Base-by-base conservation (phyloP, 768 basidiomycete genomes). In the Termitomyces sp. region DNA sequence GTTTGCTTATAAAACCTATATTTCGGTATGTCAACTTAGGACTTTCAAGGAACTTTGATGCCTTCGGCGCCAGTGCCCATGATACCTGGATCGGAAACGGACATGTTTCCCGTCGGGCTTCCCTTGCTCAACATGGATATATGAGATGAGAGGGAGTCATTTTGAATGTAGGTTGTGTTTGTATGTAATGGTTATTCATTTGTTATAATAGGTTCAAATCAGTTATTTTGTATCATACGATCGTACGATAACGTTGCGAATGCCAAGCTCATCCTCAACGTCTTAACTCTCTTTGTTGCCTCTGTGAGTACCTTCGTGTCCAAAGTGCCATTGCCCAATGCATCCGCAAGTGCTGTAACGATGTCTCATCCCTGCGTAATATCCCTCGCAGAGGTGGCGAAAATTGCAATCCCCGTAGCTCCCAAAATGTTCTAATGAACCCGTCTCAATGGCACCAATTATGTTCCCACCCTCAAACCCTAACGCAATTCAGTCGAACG, bases 91-190 rank as follows among this genome's bases (percentile, higher is more conserved):
- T 46, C 62, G 14, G 62, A 63, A 5, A 20, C 55, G 48, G 62
- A 63, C 18, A 40, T 60, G 23, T 57, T 63, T 28, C 56, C 58
- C 2, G 36, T 56, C 20, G 61, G 59, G 38, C 50, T 62, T 33
- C 58, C 61, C 18, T 35, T 59, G 43, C 41, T 60, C 41, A 63
- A 57, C 35, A 63, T 59, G 54, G 57, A 62, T n/a, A 10, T 59
- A 51, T 62, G 20, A 55, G 38, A 7, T 26, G 56, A 32, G 28
- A 49, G 5, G 9, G n/a, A 28, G n/a, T 6, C 36, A 13, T 57
- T 13, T 58, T 14, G 38, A 36, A 60, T 49, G 32, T 55, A 23
- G 53, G 30, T 40, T 26, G 58, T 36, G 20, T 26, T 41, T 52
- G 32, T 43, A 46, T 10, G 40, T 53, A 16, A 52, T 26, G 10